Evolutionary conservation across 805 yeast genomes (phyloP).

Genomic region (Torulaspora delbrueckii): DNA sequence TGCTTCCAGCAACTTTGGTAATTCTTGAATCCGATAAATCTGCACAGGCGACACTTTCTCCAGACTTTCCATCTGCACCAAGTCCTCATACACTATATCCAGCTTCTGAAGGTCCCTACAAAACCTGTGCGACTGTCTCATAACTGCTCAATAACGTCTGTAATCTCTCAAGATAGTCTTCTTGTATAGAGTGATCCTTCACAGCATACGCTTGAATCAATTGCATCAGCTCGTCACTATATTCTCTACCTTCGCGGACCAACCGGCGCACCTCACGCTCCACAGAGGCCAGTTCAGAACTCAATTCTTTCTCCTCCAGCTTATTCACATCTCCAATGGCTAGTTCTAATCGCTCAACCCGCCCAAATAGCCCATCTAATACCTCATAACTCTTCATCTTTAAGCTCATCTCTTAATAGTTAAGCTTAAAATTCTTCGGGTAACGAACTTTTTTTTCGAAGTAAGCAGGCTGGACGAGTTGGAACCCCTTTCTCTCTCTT

Average conservation of each 20-base stretch:
- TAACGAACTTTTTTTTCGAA: slow-evolving; percentile 1
- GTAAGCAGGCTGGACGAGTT: slow-evolving; percentile 1
- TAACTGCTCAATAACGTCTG: slow-evolving; percentile 4
- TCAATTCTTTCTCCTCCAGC: background rate
- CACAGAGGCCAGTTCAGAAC: slow-evolving; percentile 1
- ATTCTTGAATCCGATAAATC: background rate
- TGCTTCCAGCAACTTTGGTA: slow-evolving; percentile 6
- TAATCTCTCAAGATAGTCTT: background rate
- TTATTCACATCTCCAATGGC: background rate
- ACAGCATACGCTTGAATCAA: slow-evolving; percentile 2
- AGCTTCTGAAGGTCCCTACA: slow-evolving; percentile 1
- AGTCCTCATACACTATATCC: background rate
- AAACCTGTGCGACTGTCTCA: background rate
- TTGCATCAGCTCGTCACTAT: slow-evolving; percentile 6
- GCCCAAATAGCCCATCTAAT: slow-evolving; percentile 1
- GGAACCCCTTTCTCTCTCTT: slow-evolving; percentile 9
- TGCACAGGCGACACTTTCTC: slow-evolving; percentile 1
- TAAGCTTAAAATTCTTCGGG: background rate
- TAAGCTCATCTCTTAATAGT: background rate
- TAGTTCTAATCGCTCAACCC: slow-evolving; percentile 1
- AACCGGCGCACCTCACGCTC: slow-evolving; percentile 1
- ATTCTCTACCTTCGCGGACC: slow-evolving; percentile 6
- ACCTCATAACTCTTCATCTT: background rate
- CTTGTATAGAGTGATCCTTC: background rate
- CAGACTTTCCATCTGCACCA: background rate